Conservation (phyloP, 768 basidiomycete genomes). For the Cantharellus anzutake region DNA sequence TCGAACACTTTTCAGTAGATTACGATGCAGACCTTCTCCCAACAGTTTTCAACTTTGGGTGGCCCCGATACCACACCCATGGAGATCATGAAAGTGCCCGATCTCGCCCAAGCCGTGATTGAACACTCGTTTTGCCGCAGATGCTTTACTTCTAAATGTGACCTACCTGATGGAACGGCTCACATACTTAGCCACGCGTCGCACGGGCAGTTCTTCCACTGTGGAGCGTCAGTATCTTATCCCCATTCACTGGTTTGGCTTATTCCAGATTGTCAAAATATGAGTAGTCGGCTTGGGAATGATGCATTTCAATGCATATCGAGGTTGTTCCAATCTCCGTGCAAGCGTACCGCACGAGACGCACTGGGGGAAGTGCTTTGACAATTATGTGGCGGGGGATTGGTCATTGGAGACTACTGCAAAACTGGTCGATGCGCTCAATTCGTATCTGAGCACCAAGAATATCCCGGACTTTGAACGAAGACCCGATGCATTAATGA, state of each 20-base stretch:
- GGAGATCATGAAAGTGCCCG: constrained; percentile 65
- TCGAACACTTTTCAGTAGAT: constrained; percentile 43
- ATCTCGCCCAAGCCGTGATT: constrained; percentile 56
- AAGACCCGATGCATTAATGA: constrained; percentile 77
- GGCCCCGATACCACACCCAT: constrained; percentile 73
- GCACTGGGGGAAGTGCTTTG: constrained; percentile 49
- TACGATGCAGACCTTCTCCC: constrained; percentile 52
- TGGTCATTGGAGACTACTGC: constrained; percentile 29
- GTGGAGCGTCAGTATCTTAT: constrained; percentile 24
- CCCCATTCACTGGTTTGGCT: constrained; percentile 54
- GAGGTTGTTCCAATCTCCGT: constrained; percentile 56
- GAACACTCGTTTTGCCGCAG: constrained; percentile 32
- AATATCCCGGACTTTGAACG: constrained; percentile 90
- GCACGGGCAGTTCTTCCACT: constrained; percentile 24
- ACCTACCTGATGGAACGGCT: constrained; percentile 53
- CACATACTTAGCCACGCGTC: constrained; percentile 43
- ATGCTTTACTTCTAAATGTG: constrained; percentile 49
- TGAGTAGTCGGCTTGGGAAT: constrained; percentile 23
- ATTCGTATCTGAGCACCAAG: constrained; percentile 67
- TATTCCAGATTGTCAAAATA: constrained; percentile 38
- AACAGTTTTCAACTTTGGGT: constrained; percentile 60
- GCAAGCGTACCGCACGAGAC: constrained; percentile 49
- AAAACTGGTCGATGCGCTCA: constrained; percentile 44
- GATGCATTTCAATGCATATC: constrained; percentile 51
- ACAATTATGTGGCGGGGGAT: constrained; percentile 28